A percentile compares a stretch with the other conserved stretches of the same genome.
Conservation (phyloP, 116 monocot genomes). For the Trichopus zeylanicus region DNA sequence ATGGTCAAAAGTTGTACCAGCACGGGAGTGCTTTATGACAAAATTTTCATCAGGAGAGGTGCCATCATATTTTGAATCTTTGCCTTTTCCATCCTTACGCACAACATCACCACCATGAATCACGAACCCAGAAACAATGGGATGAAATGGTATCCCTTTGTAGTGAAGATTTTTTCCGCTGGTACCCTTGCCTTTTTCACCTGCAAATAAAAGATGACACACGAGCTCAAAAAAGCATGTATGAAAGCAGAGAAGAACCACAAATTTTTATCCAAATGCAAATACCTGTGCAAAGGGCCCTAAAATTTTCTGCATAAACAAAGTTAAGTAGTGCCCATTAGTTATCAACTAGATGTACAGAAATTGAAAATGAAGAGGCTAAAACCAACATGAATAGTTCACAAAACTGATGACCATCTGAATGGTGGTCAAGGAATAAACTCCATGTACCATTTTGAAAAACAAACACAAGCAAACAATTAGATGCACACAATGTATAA, state of each 20-base stretch:
- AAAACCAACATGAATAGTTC: neutral
- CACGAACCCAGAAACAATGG: slow-evolving; percentile 87
- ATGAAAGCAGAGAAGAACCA: neutral
- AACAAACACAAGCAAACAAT: no score
- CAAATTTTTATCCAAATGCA: neutral
- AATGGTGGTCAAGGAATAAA: no score
- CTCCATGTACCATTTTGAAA: no score
- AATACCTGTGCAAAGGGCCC: slow-evolving; percentile 92
- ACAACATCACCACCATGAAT: slow-evolving; percentile 93
- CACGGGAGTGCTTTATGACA: slow-evolving; percentile 84
- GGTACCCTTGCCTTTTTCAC: slow-evolving; percentile 53
- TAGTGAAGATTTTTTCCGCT: slow-evolving; percentile 68
- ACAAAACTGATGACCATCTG: neutral
- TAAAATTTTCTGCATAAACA: slow-evolving; percentile 79
- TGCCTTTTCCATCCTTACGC: slow-evolving; percentile 64
- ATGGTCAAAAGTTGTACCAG: slow-evolving; percentile 31
- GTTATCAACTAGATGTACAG: neutral
- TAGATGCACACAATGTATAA: no score
- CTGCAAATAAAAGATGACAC: slow-evolving; percentile 20
- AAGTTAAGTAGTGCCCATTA: slow-evolving; percentile 1
- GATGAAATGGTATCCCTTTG: slow-evolving; percentile 83
- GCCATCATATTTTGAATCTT: slow-evolving; percentile 80
- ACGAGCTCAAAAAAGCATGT: neutral
- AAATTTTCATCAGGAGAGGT: slow-evolving; percentile 91
- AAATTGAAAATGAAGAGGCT: neutral